Evolutionary conservation across 768 basidiomycete genomes (phyloP), one percentile per base, ranked within the genome.

Genomic region (Peribolospora kevripleyi): DNA sequence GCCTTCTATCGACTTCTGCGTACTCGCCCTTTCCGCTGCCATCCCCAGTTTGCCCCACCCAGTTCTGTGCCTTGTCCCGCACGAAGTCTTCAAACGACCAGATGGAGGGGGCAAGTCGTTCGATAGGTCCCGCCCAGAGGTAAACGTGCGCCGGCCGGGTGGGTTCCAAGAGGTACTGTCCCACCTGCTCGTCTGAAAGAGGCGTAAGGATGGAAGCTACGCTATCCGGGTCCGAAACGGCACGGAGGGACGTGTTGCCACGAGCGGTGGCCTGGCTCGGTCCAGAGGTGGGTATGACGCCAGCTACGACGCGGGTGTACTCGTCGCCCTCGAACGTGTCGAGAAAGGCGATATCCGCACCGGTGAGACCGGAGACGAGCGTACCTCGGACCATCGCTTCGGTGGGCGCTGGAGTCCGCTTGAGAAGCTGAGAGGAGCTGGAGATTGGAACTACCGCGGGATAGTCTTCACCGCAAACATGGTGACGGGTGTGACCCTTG

Each of bases 71-170:
- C 59, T 77, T 82, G 40, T 81, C 74, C 62, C 69, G 67, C 40
- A 91, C 72, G 62, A 93, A 93, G 3, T 78, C 75, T n/a, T 78
- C 76, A 62, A 81, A 88, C 0, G 77, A 74, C 90, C 90, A 97
- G 4, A 83, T 67, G 40, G 72, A 70, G 0, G 76, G 70, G 37
- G 75, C 70, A 6, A 95, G 69, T 6, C 66, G 57, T 0, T 61
- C 59, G 6, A 74, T 36, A 0, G 67, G 64, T 6, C 48, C 48
- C 3, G 68, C 67, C 74, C 78, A 91, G 36, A 86, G 72, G 63
- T 93, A 95, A 3, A 81, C 79, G 57, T 82, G 72, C 0, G 74
- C 79, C n/a, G 70, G 62, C 0, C 10, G 9, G 45, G 37, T 10
- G 3, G 13, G 48, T 6, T 70, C 76, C 63, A 61, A 81, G 42